Evolutionary conservation across 78 protist genomes (phyloP), one percentile per base, ranked within the genome.

Genomic region (Anaeramoeba flamelloides): DNA sequence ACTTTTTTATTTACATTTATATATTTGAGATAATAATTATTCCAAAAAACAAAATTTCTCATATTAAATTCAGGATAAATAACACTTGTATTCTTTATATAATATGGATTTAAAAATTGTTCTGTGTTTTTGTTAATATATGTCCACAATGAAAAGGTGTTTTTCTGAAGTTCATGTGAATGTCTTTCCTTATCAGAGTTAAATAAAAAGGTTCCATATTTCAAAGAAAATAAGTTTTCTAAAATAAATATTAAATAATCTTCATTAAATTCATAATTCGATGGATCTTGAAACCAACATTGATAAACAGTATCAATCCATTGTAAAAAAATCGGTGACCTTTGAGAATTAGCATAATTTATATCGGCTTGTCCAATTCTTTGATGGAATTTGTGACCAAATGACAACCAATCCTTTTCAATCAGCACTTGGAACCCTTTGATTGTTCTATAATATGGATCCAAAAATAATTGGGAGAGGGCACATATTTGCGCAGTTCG

Each of bases 371-470:
- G n/a, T n/a, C n/a, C n/a, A n/a, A n/a, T n/a, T n/a, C n/a, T n/a
- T n/a, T n/a, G n/a, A n/a, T n/a, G n/a, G n/a, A 89, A 85, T 53
- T 75, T 81, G 39, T 84, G 80, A 38, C 90, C 90, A 31, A 82
- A 80, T 0, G 85, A 36, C 4, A 87, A 38, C 86, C 87, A 89
- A 38, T 89, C 92, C 75, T 87, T 89, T 76, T 89, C 92, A 53
- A 89, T 77, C 32, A 89, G 76, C 0, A 81, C 75, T n/a, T 26
- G 4, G 82, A 89, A 89, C 2, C 92, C 92, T 0, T 53, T 77
- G 40, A 90, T 30, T 12, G 96, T 94, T 69, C 97, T 91, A 69
- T 87, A 92, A 84, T 82, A 90, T 2, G 94, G 88, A 65, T 94
- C 97, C 32, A 92, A 83, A 26, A 86, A 2, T 17, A 94, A 77